These are phyloP conservation scores for Malassezia obtusa DNA, from an alignment of 1,284 basidiomycete species.

Conservation along the genomic window DNA sequence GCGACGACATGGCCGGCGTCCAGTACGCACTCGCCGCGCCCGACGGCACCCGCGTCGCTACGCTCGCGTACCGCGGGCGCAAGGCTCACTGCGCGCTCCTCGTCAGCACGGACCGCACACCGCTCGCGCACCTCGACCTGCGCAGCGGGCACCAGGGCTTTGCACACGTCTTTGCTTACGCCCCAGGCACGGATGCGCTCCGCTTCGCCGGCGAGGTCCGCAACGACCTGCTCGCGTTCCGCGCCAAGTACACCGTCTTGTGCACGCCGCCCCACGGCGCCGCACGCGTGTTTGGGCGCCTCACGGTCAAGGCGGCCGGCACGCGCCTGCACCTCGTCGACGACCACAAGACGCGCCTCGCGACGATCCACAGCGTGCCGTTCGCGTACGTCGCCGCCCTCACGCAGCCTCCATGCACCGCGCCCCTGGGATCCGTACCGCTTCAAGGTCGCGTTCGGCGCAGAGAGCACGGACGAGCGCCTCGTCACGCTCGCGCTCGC, in stretches of 20 bases:
- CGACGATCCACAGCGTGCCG: background rate
- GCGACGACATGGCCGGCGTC: background rate
- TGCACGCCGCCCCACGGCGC: background rate
- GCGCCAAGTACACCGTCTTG: background rate
- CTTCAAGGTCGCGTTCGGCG: background rate
- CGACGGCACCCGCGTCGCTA: background rate
- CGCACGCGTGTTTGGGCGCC: background rate
- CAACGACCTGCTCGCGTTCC: background rate
- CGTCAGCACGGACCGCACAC: background rate
- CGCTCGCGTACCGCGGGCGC: background rate
- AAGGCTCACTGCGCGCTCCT: background rate
- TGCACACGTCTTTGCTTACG: background rate
- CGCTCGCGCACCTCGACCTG: background rate
- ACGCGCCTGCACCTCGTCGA: background rate
- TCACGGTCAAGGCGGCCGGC: background rate
- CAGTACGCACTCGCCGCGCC: background rate
- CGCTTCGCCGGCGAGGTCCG: background rate
- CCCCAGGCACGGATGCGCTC: background rate
- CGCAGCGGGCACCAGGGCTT: background rate
- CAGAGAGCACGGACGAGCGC: background rate
- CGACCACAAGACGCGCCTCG: background rate
- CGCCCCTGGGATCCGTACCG: background rate
- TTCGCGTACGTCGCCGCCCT: background rate
- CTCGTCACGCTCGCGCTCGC: background rate
- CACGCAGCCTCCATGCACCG: background rate